Base-by-base conservation (phyloP, 176 grass and related monocot species). In the Rhynchospora pubera region DNA sequence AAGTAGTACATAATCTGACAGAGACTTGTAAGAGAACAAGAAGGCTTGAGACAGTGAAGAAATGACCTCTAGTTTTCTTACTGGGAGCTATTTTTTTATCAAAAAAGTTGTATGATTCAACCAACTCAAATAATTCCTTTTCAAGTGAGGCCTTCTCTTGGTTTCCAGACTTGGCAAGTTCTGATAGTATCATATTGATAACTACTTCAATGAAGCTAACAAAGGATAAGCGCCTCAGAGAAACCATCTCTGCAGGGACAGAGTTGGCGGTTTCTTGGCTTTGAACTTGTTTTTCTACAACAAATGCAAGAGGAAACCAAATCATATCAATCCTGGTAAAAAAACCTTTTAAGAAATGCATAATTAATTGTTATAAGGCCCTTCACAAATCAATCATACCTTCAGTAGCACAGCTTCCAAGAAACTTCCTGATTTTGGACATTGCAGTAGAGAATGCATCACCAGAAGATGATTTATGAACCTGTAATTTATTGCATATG, bases 41-140 rank as follows among this genome's bases (percentile, higher is more conserved):
- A 63, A 97, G 85, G 78, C n/a, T 89, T 56, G 89, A 89, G 59
- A 79, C 81, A 24, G 69, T 76, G 45, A 89, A 75, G 80, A 94
- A 94, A 83, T 62, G 83, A n/a, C 62, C 70, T 75, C 83, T 87
- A 84, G 62, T 83, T 83, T 90, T 89, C 88, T 79, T 90, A 34
- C 34, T 83, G 47, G 71, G 88, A 68, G 66, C 77, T 70, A 39
- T 87, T 89, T 89, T 92, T 43, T 88, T 94, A 80, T 92, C 89
- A 56, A 90, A 71, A 56, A 63, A 23, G 81, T 84, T 46, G 46
- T 97, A 77, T 18, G 77, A 86, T 87, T 84, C 78, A 84, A 88
- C 58, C 77, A 97, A 89, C 69, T 89, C 88, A 43, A 91, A 79
- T 84, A 94, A 86, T 94, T 97, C 91, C 79, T 92, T 97, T 85